These are phyloP conservation scores for Penicillium chermesinum DNA, from an alignment of 495 filamentous ascomycete species.

Conservation along the genomic window DNA sequence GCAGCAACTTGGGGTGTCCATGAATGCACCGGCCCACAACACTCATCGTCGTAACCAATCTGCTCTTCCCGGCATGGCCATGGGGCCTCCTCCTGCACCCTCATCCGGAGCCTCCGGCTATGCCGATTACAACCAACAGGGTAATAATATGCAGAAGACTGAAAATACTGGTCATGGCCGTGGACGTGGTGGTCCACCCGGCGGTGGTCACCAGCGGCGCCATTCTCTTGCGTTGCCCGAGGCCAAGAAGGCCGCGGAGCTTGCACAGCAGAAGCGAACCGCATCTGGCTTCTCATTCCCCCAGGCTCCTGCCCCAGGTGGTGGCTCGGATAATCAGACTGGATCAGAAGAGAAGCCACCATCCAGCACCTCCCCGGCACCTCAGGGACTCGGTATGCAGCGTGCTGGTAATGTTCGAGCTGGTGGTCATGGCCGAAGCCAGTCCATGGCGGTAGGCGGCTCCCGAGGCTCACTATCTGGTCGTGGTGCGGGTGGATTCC, in stretches of 20 bases:
- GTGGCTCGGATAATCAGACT: slow-evolving; percentile 45
- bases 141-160: slow-evolving; percentile 55
- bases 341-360: slow-evolving; percentile 38
- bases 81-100: slow-evolving; percentile 87
- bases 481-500: slow-evolving; percentile 62
- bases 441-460: slow-evolving; percentile 63
- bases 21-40: slow-evolving; percentile 71
- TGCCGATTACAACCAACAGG: slow-evolving; percentile 65
- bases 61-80: slow-evolving; percentile 85
- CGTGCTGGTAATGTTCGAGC: slow-evolving; percentile 48
- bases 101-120: slow-evolving; percentile 94
- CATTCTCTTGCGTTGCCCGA: slow-evolving; percentile 93
- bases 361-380: slow-evolving; percentile 27
- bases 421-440: slow-evolving; percentile 58
- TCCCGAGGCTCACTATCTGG: slow-evolving; percentile 49
- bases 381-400: slow-evolving; percentile 42
- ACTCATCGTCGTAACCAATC: slow-evolving; percentile 98
- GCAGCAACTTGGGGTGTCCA: slow-evolving; percentile 63
- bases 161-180: slow-evolving; percentile 69
- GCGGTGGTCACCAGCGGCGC: slow-evolving; percentile 82
- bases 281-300: slow-evolving; percentile 92
- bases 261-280: slow-evolving; percentile 94
- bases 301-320: slow-evolving; percentile 58
- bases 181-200: slow-evolving; percentile 68
- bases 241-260: slow-evolving; percentile 94